Evolutionary conservation across 164 flowering plant genomes (phyloP).

Genomic region (Liquidambar formosana): DNA sequence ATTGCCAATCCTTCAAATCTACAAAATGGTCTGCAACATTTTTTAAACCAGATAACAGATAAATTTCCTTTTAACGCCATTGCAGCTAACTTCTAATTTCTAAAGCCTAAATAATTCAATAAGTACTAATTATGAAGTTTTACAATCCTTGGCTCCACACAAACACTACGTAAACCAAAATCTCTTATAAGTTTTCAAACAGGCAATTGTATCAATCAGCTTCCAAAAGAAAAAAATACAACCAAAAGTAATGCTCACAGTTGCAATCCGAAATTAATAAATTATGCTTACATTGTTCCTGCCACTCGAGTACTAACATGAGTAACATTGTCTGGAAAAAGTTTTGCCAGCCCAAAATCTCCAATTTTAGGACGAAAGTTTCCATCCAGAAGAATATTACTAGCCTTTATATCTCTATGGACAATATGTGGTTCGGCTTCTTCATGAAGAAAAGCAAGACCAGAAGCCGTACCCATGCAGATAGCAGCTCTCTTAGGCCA

Average conservation of each 20-base stretch:
- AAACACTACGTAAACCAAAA: too few species aligned
- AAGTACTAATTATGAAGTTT: neutral
- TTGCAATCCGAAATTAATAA: neutral
- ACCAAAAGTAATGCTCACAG: neutral
- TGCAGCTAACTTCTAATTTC: neutral
- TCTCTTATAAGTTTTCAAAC: too few species aligned
- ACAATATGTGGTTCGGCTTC: slow-evolving; percentile 69
- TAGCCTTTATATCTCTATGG: slow-evolving; percentile 87
- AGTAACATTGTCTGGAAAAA: slow-evolving; percentile 83
- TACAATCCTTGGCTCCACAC: neutral
- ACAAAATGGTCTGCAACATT: neutral
- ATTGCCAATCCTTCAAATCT: neutral
- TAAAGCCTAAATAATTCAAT: neutral
- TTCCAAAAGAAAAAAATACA: neutral
- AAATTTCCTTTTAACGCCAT: neutral
- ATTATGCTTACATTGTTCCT: slow-evolving; percentile 81
- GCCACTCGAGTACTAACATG: slow-evolving; percentile 90
- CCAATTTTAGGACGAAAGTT: slow-evolving; percentile 76
- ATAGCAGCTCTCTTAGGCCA: slow-evolving; percentile 74
- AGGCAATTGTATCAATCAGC: neutral
- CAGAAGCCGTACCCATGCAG: slow-evolving; percentile 70
- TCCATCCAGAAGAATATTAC: slow-evolving; percentile 79
- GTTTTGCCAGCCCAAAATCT: slow-evolving; percentile 90
- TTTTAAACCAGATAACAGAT: neutral
- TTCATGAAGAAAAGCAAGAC: slow-evolving; percentile 86